Conservation (phyloP, 2,329 filamentous ascomycete genomes). For the Coniochaeta ligniaria region DNA sequence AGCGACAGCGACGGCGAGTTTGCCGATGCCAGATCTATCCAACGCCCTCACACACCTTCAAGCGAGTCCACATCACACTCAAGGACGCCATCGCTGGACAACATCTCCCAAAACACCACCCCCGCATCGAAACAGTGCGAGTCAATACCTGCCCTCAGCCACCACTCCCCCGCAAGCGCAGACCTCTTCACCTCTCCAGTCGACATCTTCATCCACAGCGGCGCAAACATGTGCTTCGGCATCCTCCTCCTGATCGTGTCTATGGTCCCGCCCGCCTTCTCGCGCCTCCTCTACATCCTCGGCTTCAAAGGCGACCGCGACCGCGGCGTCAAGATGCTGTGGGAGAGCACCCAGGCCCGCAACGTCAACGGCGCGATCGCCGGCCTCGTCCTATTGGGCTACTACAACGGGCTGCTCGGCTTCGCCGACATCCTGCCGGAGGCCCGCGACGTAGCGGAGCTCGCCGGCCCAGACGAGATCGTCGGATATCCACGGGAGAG, state of each 20-base stretch:
- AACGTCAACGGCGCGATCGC: slow-evolving; percentile 93
- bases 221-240: slow-evolving; percentile 83
- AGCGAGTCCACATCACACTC: slow-evolving; percentile 3
- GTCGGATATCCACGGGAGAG: slow-evolving; percentile 66
- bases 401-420: slow-evolving; percentile 81
- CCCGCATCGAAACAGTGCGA: slow-evolving; percentile 7
- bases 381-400: slow-evolving; percentile 71
- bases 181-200: slow-evolving; percentile 65
- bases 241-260: slow-evolving; percentile 81
- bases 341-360: slow-evolving; percentile 77
- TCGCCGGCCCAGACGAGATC: slow-evolving; percentile 44
- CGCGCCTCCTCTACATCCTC: slow-evolving; percentile 77
- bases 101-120: neutral
- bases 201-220: slow-evolving; percentile 84
- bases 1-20: slow-evolving; percentile 39
- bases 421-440: slow-evolving; percentile 80
- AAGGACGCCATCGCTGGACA: neutral
- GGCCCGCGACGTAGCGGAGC: slow-evolving; percentile 41
- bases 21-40: slow-evolving; percentile 35
- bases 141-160: slow-evolving; percentile 11
- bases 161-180: slow-evolving; percentile 35
- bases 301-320: slow-evolving; percentile 87
- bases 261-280: slow-evolving; percentile 86
- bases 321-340: slow-evolving; percentile 76
- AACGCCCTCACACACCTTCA: neutral